phyloP scores from a whole-genome alignment of 169 alveolate genomes.

The Cystoisospora suis region DNA sequence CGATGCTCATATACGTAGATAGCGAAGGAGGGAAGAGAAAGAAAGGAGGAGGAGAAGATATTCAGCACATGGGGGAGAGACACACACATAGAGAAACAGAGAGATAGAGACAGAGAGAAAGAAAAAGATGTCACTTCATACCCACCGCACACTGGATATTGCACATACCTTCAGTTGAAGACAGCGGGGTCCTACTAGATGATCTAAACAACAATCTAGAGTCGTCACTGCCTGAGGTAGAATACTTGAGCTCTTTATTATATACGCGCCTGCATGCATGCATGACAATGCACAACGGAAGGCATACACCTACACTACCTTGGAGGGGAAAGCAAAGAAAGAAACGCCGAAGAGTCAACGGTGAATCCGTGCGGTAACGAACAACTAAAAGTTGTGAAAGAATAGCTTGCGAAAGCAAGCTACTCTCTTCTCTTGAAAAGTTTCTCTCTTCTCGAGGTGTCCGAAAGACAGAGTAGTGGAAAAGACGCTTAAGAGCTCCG shows the following conservation, averaged over 20 bases:
- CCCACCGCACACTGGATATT: not conserved
- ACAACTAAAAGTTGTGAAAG: too few species aligned
- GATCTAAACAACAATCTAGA: conserved; percentile 86
- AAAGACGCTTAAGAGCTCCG: too few species aligned
- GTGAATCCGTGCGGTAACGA: not conserved
- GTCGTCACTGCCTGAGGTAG: conserved; percentile 82
- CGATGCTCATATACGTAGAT: not conserved
- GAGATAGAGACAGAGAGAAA: too few species aligned
- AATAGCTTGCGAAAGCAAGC: too few species aligned
- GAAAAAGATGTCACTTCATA: too few species aligned
- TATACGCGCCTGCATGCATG: conserved; percentile 43
- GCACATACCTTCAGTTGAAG: conserved; percentile 77
- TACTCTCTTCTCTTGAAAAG: too few species aligned
- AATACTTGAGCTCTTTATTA: conserved; percentile 51
- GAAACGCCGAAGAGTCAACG: not conserved
- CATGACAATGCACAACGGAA: too few species aligned
- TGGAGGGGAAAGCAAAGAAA: conserved; percentile 49
- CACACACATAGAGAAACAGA: too few species aligned
- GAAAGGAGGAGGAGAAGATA: not conserved
- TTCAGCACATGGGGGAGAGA: too few species aligned
- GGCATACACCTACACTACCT: not conserved
- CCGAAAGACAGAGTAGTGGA: too few species aligned
- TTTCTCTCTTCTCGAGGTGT: too few species aligned
- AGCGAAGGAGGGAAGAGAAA: not conserved
- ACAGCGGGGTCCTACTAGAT: conserved; percentile 87